Evolutionary conservation across 1,139 yeast genomes (phyloP), one percentile per base, ranked within the genome.

Genomic region (Saccharomyces hybrid): DNA sequence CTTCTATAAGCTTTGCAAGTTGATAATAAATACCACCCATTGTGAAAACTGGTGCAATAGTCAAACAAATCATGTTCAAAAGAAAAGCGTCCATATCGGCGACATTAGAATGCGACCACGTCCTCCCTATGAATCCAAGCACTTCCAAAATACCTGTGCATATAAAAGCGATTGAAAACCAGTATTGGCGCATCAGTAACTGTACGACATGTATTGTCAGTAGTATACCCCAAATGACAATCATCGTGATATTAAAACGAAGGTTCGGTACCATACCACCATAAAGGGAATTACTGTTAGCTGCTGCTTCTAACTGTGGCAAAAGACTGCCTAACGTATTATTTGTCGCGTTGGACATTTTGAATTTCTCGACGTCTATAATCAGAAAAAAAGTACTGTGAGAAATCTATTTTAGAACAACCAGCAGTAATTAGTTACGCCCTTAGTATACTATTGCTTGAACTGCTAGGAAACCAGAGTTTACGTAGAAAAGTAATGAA

Each of bases 11-110:
- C 69, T 88, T 89, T 3, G 90, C 95, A 63, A 89, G 76, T 52
- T 85, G 72, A 64, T 81, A 87, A 71, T 90, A 90, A 7, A 90
- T 76, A 4, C 96, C 97, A 3, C 87, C 97, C 90, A 88, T 87
- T 53, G 88, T 77, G 68, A 91, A 89, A 5, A 93, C 93, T 0
- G 97, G 97, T 0, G 90, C 93, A 52, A 90, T 73, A 0, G 96
- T 88, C 58, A 89, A 74, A 56, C 86, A 74, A 52, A 84, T 79
- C 59, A 83, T 80, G 69, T 90, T 96, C 58, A 83, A 70, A 54
- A 88, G 70, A 67, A 76, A 90, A 50, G 74, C 74, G 56, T 78
- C 68, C 52, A 73, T 59, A 50, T 72, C 67, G n/a, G 57, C 47
- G 3, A 73, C 67, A 58, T 79, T 70, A 57, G 74, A 72, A 52